A percentile compares a stretch with the other conserved stretches of the same genome.
Evolutionary conservation across 1,139 yeast species (phyloP).

Genomic region (Arxiozyma telluris): DNA sequence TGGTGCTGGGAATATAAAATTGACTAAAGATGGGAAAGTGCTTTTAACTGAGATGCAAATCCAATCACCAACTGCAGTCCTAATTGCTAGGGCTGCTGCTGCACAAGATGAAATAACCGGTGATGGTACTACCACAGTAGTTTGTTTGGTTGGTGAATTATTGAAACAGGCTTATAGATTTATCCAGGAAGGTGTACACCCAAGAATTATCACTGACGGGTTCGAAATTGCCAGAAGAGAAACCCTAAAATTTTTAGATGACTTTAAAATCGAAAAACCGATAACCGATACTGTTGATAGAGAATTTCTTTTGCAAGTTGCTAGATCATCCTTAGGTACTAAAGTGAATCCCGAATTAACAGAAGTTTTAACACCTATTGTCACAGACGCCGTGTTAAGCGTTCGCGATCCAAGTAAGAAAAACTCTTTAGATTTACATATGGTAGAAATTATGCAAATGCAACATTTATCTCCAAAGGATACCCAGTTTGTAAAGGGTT

Average conservation of each 20-base stretch:
- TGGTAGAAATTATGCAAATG: slow-evolving; percentile 98
- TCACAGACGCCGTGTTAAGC: slow-evolving; percentile 88
- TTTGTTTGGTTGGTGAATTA: slow-evolving; percentile 86
- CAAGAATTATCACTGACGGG: slow-evolving; percentile 89
- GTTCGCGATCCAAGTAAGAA: slow-evolving; percentile 48
- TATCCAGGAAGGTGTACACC: slow-evolving; percentile 91
- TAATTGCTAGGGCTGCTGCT: slow-evolving; percentile 97
- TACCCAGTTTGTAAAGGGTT: slow-evolving; percentile 75
- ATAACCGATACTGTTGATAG: slow-evolving; percentile 50
- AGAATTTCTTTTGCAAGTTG: slow-evolving; percentile 83
- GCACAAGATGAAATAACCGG: slow-evolving; percentile 99
- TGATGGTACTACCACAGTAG: slow-evolving; percentile 98
- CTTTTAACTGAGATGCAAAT: slow-evolving; percentile 93
- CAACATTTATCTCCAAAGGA: slow-evolving; percentile 83
- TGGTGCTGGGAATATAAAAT: slow-evolving; percentile 90
- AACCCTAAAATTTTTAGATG: slow-evolving; percentile 58
- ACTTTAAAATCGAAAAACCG: slow-evolving; percentile 38
- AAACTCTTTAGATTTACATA: slow-evolving; percentile 68
- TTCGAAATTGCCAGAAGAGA: slow-evolving; percentile 83
- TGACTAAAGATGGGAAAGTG: slow-evolving; percentile 96
- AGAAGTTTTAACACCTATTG: slow-evolving; percentile 81
- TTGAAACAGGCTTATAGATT: slow-evolving; percentile 91
- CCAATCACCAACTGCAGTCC: slow-evolving; percentile 98
- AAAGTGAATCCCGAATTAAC: slow-evolving; percentile 72
- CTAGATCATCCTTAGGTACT: slow-evolving; percentile 80